Evolutionary conservation across 306 rosid genomes (phyloP), one percentile per base, ranked within the genome.

Genomic region (Cicer pinnatifidum): DNA sequence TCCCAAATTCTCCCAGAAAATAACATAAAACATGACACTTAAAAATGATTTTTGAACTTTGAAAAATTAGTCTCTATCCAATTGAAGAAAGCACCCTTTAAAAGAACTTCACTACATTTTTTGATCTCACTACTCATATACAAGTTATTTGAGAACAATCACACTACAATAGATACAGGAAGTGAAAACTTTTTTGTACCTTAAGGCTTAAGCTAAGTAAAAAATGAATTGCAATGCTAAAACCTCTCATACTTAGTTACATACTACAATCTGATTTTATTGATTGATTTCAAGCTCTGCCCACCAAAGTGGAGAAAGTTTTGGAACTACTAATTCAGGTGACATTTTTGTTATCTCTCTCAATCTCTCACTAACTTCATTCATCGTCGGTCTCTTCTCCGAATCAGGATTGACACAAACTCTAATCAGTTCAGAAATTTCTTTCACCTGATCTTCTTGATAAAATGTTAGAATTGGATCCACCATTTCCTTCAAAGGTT

Each of bases 301-400:
- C 98, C 98, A 94, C 98, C 98, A 91, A 73, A 94, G 98, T 33
- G 97, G 90, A 50, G 92, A 89, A 71, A 89, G 85, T 65, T 76
- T 89, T 0, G 98, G 97, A 56, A 83, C 73, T 16, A 88, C 96
- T 52, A 81, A 86, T 17, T 94, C 96, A 1, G 90, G 90, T 60
- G 97, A 61, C 80, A 94, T 77, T 54, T 90, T 89, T 16, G 97
- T 89, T 80, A 91, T 85, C 64, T 85, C 89, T 75, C 84, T 88
- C 81, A 91, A 72, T 72, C 84, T 88, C 48, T 60, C 81, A 78
- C 88, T 15, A 1, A 88, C 89, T 61, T 91, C 85, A 73, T 73
- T 82, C 91, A 94, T 91, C 46, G 72, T 64, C n/a, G 89, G 91
- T 82, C 96, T 94, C 50, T 71, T 81, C 75, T 47, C 70, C 3